Percentiles rank a stretch among this genome's conserved stretches.
phyloP scores from a whole-genome alignment of 2,329 filamentous ascomycete genomes.

The Cladosporium austrohemisphaericum region DNA sequence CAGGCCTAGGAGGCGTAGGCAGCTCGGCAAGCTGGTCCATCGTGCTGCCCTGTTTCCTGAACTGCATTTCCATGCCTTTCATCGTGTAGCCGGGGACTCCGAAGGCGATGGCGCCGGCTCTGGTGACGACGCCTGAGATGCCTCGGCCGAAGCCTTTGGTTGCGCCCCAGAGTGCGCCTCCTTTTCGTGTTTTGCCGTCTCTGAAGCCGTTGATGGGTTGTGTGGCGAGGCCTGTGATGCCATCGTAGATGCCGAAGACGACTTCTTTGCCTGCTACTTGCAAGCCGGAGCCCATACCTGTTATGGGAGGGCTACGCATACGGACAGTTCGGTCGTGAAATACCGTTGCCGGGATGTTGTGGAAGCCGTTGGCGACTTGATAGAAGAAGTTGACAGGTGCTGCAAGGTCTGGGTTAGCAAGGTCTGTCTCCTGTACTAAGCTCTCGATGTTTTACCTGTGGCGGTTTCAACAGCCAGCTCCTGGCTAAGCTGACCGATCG shows the following conservation, averaged over 20 bases:
- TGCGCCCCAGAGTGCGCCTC: slow-evolving; percentile 4
- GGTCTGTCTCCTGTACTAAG: too few relatives aligned
- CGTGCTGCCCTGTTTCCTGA: slow-evolving; percentile 34
- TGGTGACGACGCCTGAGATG: slow-evolving; percentile 67
- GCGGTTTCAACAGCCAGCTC: slow-evolving; percentile 55
- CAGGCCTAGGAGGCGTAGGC: neutral
- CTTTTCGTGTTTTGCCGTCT: slow-evolving; percentile 42
- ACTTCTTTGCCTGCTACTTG: slow-evolving; percentile 9
- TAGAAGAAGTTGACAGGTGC: slow-evolving; percentile 83
- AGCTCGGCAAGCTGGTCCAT: slow-evolving; percentile 5
- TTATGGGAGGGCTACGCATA: slow-evolving; percentile 7
- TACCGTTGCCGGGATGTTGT: slow-evolving; percentile 2
- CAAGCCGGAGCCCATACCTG: slow-evolving; percentile 1
- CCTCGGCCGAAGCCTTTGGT: slow-evolving; percentile 9
- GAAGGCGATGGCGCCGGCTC: slow-evolving; percentile 63
- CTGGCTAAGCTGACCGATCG: slow-evolving; percentile 24
- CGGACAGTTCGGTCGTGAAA: slow-evolving; percentile 7
- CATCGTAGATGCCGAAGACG: slow-evolving; percentile 12
- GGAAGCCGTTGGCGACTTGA: slow-evolving; percentile 66
- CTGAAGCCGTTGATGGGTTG: slow-evolving; percentile 58
- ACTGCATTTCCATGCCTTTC: slow-evolving; percentile 71
- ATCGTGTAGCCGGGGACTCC: slow-evolving; percentile 65
- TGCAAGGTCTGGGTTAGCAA: slow-evolving; percentile 66
- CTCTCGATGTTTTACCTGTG: slow-evolving; percentile 59
- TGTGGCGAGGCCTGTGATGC: slow-evolving; percentile 11